Conservation (phyloP, 1,139 yeast genomes). For the Magnusiomyces tetraspermus region DNA sequence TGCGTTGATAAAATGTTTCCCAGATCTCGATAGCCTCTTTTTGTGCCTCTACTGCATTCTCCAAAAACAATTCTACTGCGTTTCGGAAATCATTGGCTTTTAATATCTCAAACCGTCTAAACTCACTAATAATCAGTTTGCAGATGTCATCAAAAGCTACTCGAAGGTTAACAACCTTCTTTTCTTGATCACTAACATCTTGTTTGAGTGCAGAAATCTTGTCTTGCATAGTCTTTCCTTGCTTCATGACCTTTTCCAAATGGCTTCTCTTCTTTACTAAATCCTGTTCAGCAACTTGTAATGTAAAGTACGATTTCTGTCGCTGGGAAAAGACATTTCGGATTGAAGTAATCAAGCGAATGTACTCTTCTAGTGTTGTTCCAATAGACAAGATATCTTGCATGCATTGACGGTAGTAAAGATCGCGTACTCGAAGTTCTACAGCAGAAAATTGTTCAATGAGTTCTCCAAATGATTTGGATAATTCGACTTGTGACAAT, state of each 20-base stretch:
- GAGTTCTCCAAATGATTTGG: conserved; percentile 54
- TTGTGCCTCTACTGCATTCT: conserved; percentile 84
- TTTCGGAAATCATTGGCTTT: conserved; percentile 81
- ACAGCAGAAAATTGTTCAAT: conserved; percentile 60
- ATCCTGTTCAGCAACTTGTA: conserved; percentile 46
- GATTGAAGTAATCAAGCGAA: conserved; percentile 67
- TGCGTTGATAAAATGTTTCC: conserved; percentile 55
- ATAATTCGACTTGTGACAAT: conserved; percentile 66
- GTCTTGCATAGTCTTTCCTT: conserved; percentile 55
- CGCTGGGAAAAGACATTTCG: conserved; percentile 70
- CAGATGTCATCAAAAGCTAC: conserved; percentile 53
- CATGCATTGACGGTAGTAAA: conserved; percentile 67
- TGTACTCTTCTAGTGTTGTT: conserved; percentile 78
- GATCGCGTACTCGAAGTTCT: conserved; percentile 60
- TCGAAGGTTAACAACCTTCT: conserved; percentile 48
- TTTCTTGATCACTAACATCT: conserved; percentile 52
- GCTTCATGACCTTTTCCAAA: conserved; percentile 46
- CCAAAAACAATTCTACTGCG: conserved; percentile 82
- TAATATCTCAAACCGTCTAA: conserved; percentile 61
- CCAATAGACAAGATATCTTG: conserved; percentile 87
- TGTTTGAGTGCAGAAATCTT: conserved; percentile 44
- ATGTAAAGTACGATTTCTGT: conserved; percentile 54
- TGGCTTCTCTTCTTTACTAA: conserved; percentile 39
- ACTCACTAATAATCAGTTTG: conserved; percentile 56
- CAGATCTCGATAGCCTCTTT: conserved; percentile 91